Base-by-base conservation (phyloP, 805 yeast genomes). In the Ogataea pilisensis region DNA sequence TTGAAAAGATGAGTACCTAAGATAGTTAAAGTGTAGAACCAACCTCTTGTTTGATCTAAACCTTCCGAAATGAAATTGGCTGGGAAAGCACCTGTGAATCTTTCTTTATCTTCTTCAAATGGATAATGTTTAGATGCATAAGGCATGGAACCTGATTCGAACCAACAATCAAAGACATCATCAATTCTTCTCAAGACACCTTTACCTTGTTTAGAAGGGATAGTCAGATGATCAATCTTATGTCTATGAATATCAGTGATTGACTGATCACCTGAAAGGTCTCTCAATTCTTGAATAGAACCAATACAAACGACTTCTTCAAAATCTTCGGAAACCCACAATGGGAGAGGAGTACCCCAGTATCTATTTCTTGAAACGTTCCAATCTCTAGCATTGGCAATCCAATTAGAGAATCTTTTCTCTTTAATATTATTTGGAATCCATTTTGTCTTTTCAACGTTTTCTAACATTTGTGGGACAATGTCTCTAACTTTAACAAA, bases 131-230 rank as follows among this genome's bases (percentile, higher is more conserved):
- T 82, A 30, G 95, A 85, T 40, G 97, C 98, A 55, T 84, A 93
- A 48, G 99, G 99, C 99, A 93, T 93, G 38, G 96, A 83, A 53
- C 99, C 99, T 16, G 96, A 88, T 73, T 93, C 99, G 61, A 93
- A 93, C 99, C 99, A 93, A 73, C 99, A 93, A 71, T 93, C 99
- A 61, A 93, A 93, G 35, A 93, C 99, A 68, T 93, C 98, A 63
- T 91, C 98, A 45, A 93, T 76, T 75, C 99, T 85, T 63, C 69
- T 84, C 67, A 93, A 77, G 18, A 61, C 70, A 53, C 97, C 96
- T 63, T 89, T 89, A 54, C 98, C 98, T 60, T 75, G 64, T 58
- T 80, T 74, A 5, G 98, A 90, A 43, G 97, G 98, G 57, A 93
- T 93, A 46, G 96, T 89, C 61, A 93, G 80, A 46, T 82, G 73